A percentile compares a stretch with the other conserved stretches of the same genome.
Conservation (phyloP, 441 rosid species). For the California macrophylla region DNA sequence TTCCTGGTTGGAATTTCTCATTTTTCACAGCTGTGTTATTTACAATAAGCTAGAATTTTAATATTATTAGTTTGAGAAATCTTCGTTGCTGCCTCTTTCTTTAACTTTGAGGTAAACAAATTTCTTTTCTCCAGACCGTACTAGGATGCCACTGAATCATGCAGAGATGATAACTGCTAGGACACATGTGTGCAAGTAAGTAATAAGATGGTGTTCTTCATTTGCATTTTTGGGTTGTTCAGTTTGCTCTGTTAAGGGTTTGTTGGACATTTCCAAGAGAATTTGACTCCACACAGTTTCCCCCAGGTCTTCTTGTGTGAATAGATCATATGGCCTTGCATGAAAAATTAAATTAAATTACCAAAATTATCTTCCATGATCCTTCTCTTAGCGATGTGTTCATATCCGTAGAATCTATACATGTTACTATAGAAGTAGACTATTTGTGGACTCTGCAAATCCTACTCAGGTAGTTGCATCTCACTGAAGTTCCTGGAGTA, state of each 20-base stretch:
- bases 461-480: neutral
- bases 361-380: neutral
- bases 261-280: too few relatives aligned
- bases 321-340: too few relatives aligned
- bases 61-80: neutral
- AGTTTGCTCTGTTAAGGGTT: neutral
- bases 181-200: slow-evolving; percentile 76
- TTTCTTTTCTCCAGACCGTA: slow-evolving; percentile 42
- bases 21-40: too few relatives aligned
- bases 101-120: neutral
- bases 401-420: neutral
- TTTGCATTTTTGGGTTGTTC: neutral
- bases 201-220: neutral
- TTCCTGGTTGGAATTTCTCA: too few relatives aligned
- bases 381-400: neutral
- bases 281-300: too few relatives aligned
- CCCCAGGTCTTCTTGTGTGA: too few relatives aligned
- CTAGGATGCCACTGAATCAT: slow-evolving; percentile 63
- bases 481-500: neutral
- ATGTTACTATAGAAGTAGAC: neutral
- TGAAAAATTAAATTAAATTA: too few relatives aligned
- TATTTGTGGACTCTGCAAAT: neutral
- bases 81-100: too few relatives aligned
- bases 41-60: neutral
- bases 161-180: slow-evolving; percentile 57